These are phyloP conservation scores for Golubevia pallescens DNA, from an alignment of 1,284 basidiomycete genomes.

Conservation along the genomic window DNA sequence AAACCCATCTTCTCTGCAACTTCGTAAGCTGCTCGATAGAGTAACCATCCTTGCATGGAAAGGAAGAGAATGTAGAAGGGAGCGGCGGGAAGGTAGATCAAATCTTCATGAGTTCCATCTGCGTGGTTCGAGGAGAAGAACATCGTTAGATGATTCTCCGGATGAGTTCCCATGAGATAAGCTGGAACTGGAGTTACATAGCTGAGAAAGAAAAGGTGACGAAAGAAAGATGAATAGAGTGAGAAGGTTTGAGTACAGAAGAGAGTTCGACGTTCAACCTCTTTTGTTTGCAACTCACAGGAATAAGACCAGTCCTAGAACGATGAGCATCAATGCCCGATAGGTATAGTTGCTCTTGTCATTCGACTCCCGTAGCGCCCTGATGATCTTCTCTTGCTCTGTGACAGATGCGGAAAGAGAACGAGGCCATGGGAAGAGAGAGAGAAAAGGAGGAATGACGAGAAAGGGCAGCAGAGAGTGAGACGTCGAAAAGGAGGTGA, in stretches of 20 bases:
- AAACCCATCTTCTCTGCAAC: slow-evolving; percentile 35
- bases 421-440: no score
- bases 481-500: no score
- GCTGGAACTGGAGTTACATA: slow-evolving; percentile 57
- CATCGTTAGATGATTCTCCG: slow-evolving; percentile 48
- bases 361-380: slow-evolving; percentile 34
- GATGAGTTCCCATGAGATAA: slow-evolving; percentile 52
- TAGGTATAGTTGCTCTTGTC: slow-evolving; percentile 53
- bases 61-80: slow-evolving; percentile 57
- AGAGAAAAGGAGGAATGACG: background rate
- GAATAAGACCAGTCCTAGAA: slow-evolving; percentile 34
- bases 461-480: no score
- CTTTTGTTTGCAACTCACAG: slow-evolving; percentile 21
- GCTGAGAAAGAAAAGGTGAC: slow-evolving; percentile 8
- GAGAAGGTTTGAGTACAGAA: background rate
- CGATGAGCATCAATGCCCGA: slow-evolving; percentile 34
- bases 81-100: slow-evolving; percentile 55
- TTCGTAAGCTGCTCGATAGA: slow-evolving; percentile 34
- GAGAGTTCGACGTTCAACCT: no score
- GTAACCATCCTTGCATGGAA: slow-evolving; percentile 27
- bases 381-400: slow-evolving; percentile 51
- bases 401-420: background rate
- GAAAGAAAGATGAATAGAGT: background rate
- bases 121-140: slow-evolving; percentile 38
- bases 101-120: slow-evolving; percentile 52